phyloP scores from a whole-genome alignment of 331 rosid genomes.

The Malus hybrid region DNA sequence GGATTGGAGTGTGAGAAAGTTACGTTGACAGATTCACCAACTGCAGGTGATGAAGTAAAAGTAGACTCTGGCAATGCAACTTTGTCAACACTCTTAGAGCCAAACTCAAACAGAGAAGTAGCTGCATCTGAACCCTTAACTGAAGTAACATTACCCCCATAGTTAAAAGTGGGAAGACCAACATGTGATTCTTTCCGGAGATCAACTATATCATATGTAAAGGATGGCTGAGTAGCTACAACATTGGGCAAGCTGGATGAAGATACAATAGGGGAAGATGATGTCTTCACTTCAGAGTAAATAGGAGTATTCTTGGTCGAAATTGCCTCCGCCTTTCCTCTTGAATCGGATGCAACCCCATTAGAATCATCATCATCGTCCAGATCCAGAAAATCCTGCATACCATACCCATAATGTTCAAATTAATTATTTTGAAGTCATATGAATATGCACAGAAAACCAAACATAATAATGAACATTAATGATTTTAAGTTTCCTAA shows the following conservation, averaged over 20 bases:
- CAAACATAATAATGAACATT: neutral
- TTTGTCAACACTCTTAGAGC: neutral
- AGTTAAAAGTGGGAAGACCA: slow-evolving; percentile 32
- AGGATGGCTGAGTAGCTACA: slow-evolving; percentile 14
- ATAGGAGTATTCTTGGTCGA: slow-evolving; percentile 24
- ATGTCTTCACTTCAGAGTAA: slow-evolving; percentile 24
- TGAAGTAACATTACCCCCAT: slow-evolving; percentile 35
- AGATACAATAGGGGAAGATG: slow-evolving; percentile 10
- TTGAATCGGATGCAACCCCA: too few species aligned
- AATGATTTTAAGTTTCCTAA: neutral
- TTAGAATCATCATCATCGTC: slow-evolving; percentile 40
- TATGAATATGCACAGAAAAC: neutral
- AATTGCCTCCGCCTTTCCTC: slow-evolving; percentile 5
- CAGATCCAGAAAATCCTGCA: slow-evolving; percentile 67
- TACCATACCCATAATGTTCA: neutral
- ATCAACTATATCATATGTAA: slow-evolving; percentile 26
- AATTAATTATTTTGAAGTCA: neutral
- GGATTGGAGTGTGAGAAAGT: slow-evolving; percentile 28
- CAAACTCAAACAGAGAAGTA: slow-evolving; percentile 16
- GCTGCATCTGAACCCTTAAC: slow-evolving; percentile 28
- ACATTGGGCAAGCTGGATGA: slow-evolving; percentile 18
- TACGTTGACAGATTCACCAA: slow-evolving; percentile 18
- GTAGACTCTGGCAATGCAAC: slow-evolving; percentile 9
- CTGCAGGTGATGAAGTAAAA: slow-evolving; percentile 26
- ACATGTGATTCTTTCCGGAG: slow-evolving; percentile 29